Evolutionary conservation across 805 yeast species (phyloP).

Genomic region (Clavispora phyllophila): DNA sequence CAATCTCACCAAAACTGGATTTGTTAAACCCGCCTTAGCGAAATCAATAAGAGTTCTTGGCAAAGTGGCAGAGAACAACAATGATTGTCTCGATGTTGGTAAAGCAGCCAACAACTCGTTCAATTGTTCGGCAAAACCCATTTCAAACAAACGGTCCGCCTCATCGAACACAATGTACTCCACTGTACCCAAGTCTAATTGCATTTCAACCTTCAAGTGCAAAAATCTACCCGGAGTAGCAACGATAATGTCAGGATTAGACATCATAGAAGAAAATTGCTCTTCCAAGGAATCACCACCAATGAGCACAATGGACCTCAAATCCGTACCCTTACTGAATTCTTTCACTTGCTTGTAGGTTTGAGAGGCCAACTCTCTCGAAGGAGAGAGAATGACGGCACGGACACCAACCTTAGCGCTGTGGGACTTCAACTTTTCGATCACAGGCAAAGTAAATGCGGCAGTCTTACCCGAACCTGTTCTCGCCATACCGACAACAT

Average conservation of each 20-base stretch:
- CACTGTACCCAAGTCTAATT: conserved; percentile 70
- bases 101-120: conserved; percentile 81
- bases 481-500: conserved; percentile 99
- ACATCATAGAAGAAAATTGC: conserved; percentile 88
- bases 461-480: conserved; percentile 99
- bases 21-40: conserved; percentile 92
- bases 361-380: conserved; percentile 93
- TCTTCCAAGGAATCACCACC: conserved; percentile 99
- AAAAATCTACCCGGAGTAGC: conserved; percentile 98
- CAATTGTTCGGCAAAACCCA: conserved; percentile 93
- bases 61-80: conserved; percentile 90
- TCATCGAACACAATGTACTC: conserved; percentile 95
- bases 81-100: conserved; percentile 79
- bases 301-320: conserved; percentile 74
- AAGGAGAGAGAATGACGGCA: conserved; percentile 86
- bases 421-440: conserved; percentile 79
- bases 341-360: conserved; percentile 87
- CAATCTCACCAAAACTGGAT: conserved; percentile 86
- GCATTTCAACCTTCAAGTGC: conserved; percentile 95
- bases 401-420: conserved; percentile 84
- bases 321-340: conserved; percentile 76
- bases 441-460: conserved; percentile 86
- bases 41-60: conserved; percentile 91
- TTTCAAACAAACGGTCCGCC: conserved; percentile 93
- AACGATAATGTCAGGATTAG: conserved; percentile 88